phyloP scores from a whole-genome alignment of 306 rosid species.

The Dryas octopetala region DNA sequence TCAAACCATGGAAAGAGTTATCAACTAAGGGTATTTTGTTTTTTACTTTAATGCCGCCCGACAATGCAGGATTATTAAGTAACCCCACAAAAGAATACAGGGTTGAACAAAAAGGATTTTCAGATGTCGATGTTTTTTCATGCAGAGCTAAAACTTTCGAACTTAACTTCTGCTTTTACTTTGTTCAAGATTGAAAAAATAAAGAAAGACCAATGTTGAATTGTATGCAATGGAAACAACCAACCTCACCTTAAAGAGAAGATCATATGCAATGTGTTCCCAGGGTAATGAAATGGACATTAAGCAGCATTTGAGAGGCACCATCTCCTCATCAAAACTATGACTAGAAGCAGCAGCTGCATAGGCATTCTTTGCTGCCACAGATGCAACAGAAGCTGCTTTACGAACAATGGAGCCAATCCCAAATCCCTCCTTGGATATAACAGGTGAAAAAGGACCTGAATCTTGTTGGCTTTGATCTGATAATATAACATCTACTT shows the following conservation, averaged over 20 bases:
- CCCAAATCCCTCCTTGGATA: conserved; percentile 73
- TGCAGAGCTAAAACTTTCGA: background rate
- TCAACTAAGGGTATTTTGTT: background rate
- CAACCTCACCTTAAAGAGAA: conserved; percentile 82
- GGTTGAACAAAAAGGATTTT: background rate
- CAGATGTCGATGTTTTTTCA: background rate
- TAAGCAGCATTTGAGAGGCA: conserved; percentile 92
- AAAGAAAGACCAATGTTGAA: background rate
- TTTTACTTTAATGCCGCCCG: background rate
- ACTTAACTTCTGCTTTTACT: background rate
- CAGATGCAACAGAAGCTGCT: conserved; percentile 91
- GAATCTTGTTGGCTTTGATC: conserved; percentile 87
- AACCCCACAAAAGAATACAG: background rate
- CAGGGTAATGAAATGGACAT: conserved; percentile 97
- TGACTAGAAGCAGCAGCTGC: conserved; percentile 75
- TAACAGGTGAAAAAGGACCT: conserved; percentile 80
- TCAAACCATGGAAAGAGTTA: conserved; percentile 13
- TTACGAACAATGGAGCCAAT: conserved; percentile 75
- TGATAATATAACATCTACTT: conserved; percentile 40
- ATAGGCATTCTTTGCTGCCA: conserved; percentile 85
- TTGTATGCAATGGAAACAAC: background rate
- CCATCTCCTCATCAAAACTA: conserved; percentile 64
- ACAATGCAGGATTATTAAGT: background rate
- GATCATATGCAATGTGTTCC: conserved; percentile 91
- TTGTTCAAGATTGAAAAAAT: background rate